A percentile compares a stretch with the other conserved stretches of the same genome.
These are phyloP conservation scores for Kwoniella sp. DNA, from an alignment of 768 basidiomycete species.

Conservation along the genomic window DNA sequence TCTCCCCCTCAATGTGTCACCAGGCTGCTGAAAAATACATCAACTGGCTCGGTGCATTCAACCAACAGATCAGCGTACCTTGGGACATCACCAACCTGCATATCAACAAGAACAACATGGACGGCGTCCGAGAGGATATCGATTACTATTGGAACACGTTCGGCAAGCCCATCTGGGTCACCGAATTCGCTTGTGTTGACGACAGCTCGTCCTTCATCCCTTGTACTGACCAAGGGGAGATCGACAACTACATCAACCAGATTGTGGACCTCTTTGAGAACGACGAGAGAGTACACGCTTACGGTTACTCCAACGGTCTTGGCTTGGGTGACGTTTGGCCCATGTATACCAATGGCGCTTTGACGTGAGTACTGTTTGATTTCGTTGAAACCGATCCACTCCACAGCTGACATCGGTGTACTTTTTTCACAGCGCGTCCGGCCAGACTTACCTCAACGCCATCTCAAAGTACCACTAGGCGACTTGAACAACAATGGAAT, in stretches of 20 bases:
- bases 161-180: slow-evolving; percentile 51
- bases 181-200: slow-evolving; percentile 53
- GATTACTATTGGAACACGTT: slow-evolving; percentile 53
- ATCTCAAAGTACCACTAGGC: slow-evolving; percentile 47
- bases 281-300: slow-evolving; percentile 51
- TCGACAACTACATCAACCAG: slow-evolving; percentile 54
- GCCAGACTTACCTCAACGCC: slow-evolving; percentile 50
- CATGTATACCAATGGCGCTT: slow-evolving; percentile 35
- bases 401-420: neutral
- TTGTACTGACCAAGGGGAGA: slow-evolving; percentile 54
- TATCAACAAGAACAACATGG: slow-evolving; percentile 55
- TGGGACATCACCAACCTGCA: slow-evolving; percentile 53
- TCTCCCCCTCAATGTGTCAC: slow-evolving; percentile 56
- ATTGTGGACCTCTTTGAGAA: slow-evolving; percentile 53
- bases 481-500: neutral
- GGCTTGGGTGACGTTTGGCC: slow-evolving; percentile 55
- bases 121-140: slow-evolving; percentile 47
- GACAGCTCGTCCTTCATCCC: slow-evolving; percentile 48
- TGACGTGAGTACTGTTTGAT: slow-evolving; percentile 39
- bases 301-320: slow-evolving; percentile 53
- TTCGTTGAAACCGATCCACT: neutral
- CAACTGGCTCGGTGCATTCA: slow-evolving; percentile 46
- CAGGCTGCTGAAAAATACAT: slow-evolving; percentile 53
- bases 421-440: slow-evolving; percentile 36
- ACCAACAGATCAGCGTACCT: slow-evolving; percentile 26